Conservation (phyloP, 2,329 filamentous ascomycete genomes). For the Chaetomium strumarium region DNA sequence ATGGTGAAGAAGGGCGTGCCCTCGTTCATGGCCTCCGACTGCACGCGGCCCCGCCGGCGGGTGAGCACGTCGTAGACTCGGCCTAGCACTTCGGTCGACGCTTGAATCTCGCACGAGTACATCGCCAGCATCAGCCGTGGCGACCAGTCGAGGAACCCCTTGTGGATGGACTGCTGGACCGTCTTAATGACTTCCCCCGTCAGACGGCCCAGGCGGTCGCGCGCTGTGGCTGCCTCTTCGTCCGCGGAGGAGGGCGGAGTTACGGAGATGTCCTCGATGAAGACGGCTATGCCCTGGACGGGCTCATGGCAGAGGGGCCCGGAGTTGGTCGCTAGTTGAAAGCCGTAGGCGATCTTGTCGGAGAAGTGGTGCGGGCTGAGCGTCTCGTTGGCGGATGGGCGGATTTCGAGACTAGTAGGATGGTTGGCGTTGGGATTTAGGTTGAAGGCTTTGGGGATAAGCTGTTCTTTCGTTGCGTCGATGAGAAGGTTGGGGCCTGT, state of each 20-base stretch:
- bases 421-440: conserved; percentile 25
- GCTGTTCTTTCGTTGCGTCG: conserved; percentile 67
- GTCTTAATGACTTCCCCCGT: conserved; percentile 92
- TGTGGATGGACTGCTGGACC: conserved; percentile 73
- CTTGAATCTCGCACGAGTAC: conserved; percentile 97
- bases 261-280: conserved; percentile 73
- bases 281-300: conserved; percentile 85
- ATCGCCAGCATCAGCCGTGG: conserved; percentile 93
- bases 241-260: conserved; percentile 35
- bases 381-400: conserved; percentile 41
- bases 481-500: conserved; percentile 85
- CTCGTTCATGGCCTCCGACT: conserved; percentile 87
- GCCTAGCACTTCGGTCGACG: conserved; percentile 88
- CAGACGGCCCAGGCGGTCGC: conserved; percentile 67
- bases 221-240: conserved; percentile 42
- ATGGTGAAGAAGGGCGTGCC: conserved; percentile 97
- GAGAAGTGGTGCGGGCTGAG: conserved; percentile 64
- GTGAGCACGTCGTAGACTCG: conserved; percentile 98
- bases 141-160: conserved; percentile 92
- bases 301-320: conserved; percentile 91
- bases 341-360: conserved; percentile 89
- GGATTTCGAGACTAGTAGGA: conserved; percentile 19
- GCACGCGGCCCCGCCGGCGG: conserved; percentile 79
- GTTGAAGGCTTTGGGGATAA: conserved; percentile 65
- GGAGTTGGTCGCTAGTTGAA: conserved; percentile 84